Evolutionary conservation across 2,329 filamentous ascomycete species (phyloP).

Genomic region (Microdochium nivale): DNA sequence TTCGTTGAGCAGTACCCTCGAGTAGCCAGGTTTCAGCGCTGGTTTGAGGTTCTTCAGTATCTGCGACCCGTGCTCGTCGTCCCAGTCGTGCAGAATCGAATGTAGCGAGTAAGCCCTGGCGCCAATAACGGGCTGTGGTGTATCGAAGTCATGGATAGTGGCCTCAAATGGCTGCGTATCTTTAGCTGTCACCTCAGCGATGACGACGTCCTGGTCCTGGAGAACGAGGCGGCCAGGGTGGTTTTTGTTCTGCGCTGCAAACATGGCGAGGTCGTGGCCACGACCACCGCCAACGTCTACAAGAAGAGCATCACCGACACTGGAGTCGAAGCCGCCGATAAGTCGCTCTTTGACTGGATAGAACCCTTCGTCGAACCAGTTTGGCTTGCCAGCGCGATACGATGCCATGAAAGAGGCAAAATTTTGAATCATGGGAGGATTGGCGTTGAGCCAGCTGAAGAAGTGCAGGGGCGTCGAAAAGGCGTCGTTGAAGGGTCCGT

Average conservation of each 20-base stretch:
- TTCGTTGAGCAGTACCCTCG: conserved; percentile 31
- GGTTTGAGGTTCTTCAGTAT: conserved; percentile 21
- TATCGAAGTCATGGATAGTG: conserved; percentile 19
- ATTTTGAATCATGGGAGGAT: conserved; percentile 21
- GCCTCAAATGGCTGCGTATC: conserved; percentile 3
- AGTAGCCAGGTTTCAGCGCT: conserved; percentile 21
- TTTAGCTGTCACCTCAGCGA: conserved; percentile 1
- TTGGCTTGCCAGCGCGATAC: conserved; percentile 25
- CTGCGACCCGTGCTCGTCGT: conserved; percentile 19
- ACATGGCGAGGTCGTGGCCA: conserved; percentile 26
- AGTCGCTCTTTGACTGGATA: conserved; percentile 4
- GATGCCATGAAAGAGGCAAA: conserved; percentile 28
- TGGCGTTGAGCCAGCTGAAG: conserved; percentile 26
- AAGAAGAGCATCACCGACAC: conserved; percentile 19
- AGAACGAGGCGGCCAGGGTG: conserved; percentile 24
- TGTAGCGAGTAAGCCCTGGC: conserved; percentile 20
- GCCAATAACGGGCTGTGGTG: conserved; percentile 15
- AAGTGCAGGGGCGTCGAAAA: conserved; percentile 24
- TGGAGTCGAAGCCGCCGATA: conserved; percentile 8
- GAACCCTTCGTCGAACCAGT: conserved; percentile 24
- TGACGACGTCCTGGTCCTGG: conserved; percentile 23
- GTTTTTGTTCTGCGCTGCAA: conserved; percentile 18
- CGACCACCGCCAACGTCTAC: conserved; percentile 31
- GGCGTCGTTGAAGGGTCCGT: conserved; percentile 26
- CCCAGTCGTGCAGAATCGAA: conserved; percentile 27